Evolutionary conservation across 352 stramenopile genomes (phyloP).

Genomic region (Phytophthora cryptogea): DNA sequence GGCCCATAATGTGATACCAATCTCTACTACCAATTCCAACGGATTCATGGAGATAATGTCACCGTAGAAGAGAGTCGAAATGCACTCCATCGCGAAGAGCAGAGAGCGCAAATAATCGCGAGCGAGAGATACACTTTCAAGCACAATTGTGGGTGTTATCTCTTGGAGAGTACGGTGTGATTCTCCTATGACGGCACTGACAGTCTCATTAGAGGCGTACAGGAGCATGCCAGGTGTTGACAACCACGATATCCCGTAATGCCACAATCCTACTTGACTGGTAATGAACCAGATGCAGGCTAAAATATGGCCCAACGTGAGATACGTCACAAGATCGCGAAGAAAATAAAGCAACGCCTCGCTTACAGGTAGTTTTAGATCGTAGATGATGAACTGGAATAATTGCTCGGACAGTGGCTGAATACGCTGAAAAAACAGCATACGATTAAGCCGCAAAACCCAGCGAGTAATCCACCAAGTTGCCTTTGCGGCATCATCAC

Average conservation of each 20-base stretch:
- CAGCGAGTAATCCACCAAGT: conserved; percentile 42
- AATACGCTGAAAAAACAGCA: conserved; percentile 45
- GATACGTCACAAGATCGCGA: conserved; percentile 44
- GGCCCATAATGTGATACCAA: conserved; percentile 51
- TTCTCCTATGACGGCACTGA: conserved; percentile 4
- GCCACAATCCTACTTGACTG: conserved; percentile 39
- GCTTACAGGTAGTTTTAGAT: conserved; percentile 44
- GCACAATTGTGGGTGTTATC: conserved; percentile 9
- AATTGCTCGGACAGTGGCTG: conserved; percentile 44
- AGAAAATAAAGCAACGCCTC: conserved; percentile 52
- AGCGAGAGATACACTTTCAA: conserved; percentile 36
- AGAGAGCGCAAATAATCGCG: conserved; percentile 68
- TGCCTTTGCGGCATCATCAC: neutral
- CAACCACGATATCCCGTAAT: conserved; percentile 61
- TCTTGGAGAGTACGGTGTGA: conserved; percentile 8
- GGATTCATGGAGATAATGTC: conserved; percentile 60
- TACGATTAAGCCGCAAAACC: conserved; percentile 55
- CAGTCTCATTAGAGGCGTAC: no score
- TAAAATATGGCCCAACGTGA: conserved; percentile 60
- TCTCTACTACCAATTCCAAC: conserved; percentile 56
- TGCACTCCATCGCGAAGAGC: conserved; percentile 61
- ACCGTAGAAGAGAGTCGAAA: conserved; percentile 56
- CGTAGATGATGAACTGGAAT: conserved; percentile 61
- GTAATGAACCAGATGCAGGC: conserved; percentile 58
- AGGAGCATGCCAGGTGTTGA: conserved; percentile 55